Evolutionary conservation across 2,329 filamentous ascomycete species (phyloP), one percentile per base, ranked within the genome.

Genomic region (Neofusicoccum sp.): DNA sequence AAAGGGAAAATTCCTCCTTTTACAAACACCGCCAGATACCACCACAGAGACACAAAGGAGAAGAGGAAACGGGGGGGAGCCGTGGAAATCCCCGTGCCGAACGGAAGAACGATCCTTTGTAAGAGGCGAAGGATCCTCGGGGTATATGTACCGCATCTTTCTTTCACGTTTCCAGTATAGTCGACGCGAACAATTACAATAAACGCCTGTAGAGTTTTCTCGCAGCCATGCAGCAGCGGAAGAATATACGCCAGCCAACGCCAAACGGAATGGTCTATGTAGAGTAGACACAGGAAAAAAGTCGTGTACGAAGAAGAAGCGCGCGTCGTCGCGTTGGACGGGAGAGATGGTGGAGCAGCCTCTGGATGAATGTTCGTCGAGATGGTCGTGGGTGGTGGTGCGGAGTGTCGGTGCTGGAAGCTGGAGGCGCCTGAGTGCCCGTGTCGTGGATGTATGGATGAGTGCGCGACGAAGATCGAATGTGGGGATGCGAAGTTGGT

Each of bases 201-300:
- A 45, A 56, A 58, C 54, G 54, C 54, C 54, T 36, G 54, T 47
- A 45, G 36, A n/a, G 41, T 31, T 58, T 33, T 33, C 37, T 45
- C 39, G 54, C 54, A n/a, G 37, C 54, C 16, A 36, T 31, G 36
- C 14, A 39, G 41, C 54, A 58, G 7, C 54, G 29, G 41, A 58
- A 58, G 54, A 58, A 58, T 58, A 58, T 22, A 58, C 54, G 54
- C 54, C 54, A 12, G 54, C 54, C 54, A 58, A 58, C 54, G 54
- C 54, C 54, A 31, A 58, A 58, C 54, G 31, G 41, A 58, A 44
- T 45, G 11, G 29, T 56, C 52, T 58, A 58, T 45, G 7, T 31
- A 58, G 41, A 36, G 37, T 29, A 58, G 52, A 56, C 37, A 33
- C 28, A 49, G 11, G 47, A 54, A 50, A 36, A 48, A 31, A 31